A percentile compares a stretch with the other conserved stretches of the same genome.
These are phyloP conservation scores for Thermothelomyces thermophilus DNA, from an alignment of 2,329 filamentous ascomycete species.

Conservation along the genomic window DNA sequence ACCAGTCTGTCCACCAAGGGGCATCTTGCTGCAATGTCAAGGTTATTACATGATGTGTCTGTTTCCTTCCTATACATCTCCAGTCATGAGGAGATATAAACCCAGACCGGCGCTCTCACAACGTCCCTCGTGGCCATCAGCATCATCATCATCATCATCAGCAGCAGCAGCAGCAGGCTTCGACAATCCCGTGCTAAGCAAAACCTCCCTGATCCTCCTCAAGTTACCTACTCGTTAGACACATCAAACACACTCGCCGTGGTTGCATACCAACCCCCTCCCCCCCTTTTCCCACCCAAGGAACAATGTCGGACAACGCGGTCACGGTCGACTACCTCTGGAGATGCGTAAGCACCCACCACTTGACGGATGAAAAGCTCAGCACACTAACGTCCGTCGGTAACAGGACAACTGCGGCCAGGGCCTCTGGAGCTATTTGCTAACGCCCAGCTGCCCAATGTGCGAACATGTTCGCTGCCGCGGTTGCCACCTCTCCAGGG, in stretches of 20 bases:
- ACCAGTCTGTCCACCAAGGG: conserved; percentile 2
- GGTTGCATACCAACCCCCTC: too few species aligned
- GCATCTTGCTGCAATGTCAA: conserved; percentile 3
- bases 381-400: background rate
- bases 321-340: background rate
- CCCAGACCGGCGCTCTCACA: background rate
- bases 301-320: background rate
- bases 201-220: too few species aligned
- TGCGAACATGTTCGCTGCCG: conserved; percentile 9
- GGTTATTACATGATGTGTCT: background rate
- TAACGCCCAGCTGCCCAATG: conserved; percentile 2
- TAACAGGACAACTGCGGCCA: conserved; percentile 7
- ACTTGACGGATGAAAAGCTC: background rate
- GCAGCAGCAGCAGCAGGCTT: too few species aligned
- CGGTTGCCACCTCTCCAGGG: conserved; percentile 3
- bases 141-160: background rate
- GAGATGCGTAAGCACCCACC: conserved; percentile 12
- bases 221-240: too few species aligned
- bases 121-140: background rate
- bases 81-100: background rate
- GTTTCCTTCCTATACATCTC: background rate
- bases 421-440: background rate
- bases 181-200: too few species aligned
- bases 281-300: background rate
- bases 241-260: background rate